Percentiles rank a stretch among this genome's conserved stretches.
phyloP scores from a whole-genome alignment of 805 yeast species.

The Zygoascus tannicola region DNA sequence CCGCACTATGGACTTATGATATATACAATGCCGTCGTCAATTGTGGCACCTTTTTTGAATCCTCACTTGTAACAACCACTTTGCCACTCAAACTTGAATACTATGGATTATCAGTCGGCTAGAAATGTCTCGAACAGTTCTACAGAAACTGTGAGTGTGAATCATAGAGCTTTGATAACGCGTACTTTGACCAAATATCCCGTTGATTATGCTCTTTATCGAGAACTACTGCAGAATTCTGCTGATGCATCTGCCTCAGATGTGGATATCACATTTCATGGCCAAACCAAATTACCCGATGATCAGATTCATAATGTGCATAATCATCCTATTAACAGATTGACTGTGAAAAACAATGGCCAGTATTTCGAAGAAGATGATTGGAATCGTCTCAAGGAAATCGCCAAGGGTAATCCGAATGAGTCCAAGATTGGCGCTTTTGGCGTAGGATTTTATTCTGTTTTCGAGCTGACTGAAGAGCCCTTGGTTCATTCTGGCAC shows the following conservation, averaged over 20 bases:
- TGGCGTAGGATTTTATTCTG: conserved; percentile 51
- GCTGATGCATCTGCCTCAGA: conserved; percentile 32
- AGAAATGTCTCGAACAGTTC: conserved; percentile 5
- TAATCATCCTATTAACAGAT: conserved; percentile 19
- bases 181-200: conserved; percentile 35
- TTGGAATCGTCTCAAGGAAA: conserved; percentile 33
- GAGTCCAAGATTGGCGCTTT: conserved; percentile 36
- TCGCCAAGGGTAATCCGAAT: conserved; percentile 36
- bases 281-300: conserved; percentile 9
- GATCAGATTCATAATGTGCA: conserved; percentile 15
- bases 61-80: no score
- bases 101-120: conserved; percentile 5
- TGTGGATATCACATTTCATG: conserved; percentile 25
- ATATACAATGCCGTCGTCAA: no score
- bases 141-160: conserved; percentile 29
- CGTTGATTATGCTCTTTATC: conserved; percentile 33
- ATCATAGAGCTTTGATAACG: conserved; percentile 34
- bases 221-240: conserved; percentile 34
- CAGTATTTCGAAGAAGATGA: conserved; percentile 28
- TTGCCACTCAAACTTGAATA: no score
- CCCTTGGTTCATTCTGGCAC: conserved; percentile 50
- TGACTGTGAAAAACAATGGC: conserved; percentile 31
- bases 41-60: no score
- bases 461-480: conserved; percentile 75
- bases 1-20: no score